phyloP scores from a whole-genome alignment of 208 protist species.

The Trypanosoma platydactyli region DNA sequence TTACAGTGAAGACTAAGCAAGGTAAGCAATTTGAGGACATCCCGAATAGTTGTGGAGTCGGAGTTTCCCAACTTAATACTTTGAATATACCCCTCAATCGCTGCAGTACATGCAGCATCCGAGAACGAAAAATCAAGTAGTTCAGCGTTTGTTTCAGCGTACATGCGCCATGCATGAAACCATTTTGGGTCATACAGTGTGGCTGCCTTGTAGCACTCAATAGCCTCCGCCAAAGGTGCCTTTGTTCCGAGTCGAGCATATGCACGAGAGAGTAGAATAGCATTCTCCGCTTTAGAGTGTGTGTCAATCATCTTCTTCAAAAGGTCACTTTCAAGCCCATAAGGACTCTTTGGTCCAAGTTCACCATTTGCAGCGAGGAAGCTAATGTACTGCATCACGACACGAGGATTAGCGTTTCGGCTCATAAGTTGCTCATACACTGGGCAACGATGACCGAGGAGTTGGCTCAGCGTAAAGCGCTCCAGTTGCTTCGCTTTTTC shows the following conservation, averaged over 20 bases:
- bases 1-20: slow-evolving; percentile 95
- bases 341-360: slow-evolving; percentile 51
- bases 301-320: slow-evolving; percentile 86
- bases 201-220: slow-evolving; percentile 77
- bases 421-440: slow-evolving; percentile 74
- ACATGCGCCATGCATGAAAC: slow-evolving; percentile 85
- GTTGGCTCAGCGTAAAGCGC: slow-evolving; percentile 73
- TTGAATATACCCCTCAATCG: slow-evolving; percentile 83
- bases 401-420: slow-evolving; percentile 66
- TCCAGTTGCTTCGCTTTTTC: slow-evolving; percentile 73
- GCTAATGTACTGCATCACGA: slow-evolving; percentile 86
- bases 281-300: slow-evolving; percentile 75
- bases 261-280: slow-evolving; percentile 54
- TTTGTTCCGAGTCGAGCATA: slow-evolving; percentile 78
- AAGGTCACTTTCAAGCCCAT: slow-evolving; percentile 73
- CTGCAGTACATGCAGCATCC: slow-evolving; percentile 62
- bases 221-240: slow-evolving; percentile 45
- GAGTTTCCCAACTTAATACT: slow-evolving; percentile 80
- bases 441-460: slow-evolving; percentile 60
- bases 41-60: slow-evolving; percentile 91
- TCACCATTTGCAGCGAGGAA: slow-evolving; percentile 69
- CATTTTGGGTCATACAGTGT: slow-evolving; percentile 82
- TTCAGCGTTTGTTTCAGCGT: slow-evolving; percentile 71
- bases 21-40: slow-evolving; percentile 98
- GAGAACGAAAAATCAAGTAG: slow-evolving; percentile 47